Evolutionary conservation across 768 basidiomycete species (phyloP).

Genomic region (Trametes coccinea): DNA sequence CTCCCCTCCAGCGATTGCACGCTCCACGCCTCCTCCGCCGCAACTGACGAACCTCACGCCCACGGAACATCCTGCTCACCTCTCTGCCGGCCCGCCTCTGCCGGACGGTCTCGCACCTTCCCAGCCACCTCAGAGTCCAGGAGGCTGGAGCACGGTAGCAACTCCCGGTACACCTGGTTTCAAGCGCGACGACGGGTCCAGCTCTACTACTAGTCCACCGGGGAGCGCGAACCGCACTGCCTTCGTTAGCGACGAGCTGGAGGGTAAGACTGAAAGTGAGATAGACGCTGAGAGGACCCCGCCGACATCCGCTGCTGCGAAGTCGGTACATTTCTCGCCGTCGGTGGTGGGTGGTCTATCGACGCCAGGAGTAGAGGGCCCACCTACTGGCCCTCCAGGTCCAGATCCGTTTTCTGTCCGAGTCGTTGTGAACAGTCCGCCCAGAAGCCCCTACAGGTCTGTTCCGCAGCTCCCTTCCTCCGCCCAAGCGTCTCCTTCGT

Average conservation of each 20-base stretch:
- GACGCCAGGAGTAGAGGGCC: conserved; percentile 9
- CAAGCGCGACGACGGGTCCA: conserved; percentile 18
- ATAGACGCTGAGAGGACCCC: conserved; percentile 23
- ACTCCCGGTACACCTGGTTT: conserved; percentile 59
- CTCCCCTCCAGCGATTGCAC: conserved; percentile 15
- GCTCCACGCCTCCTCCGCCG: conserved; percentile 16
- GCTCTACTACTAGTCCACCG: conserved; percentile 7
- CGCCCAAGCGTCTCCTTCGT: conserved; percentile 22
- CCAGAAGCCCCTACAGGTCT: conserved; percentile 17
- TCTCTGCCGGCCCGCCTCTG: conserved; percentile 28
- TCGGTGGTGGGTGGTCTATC: conserved; percentile 41
- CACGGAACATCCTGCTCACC: conserved; percentile 3
- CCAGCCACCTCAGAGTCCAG: conserved; percentile 44
- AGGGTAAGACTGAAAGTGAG: conserved; percentile 35
- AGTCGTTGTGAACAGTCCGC: conserved; percentile 10
- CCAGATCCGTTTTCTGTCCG: conserved; percentile 8
- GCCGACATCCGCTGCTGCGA: conserved; percentile 26
- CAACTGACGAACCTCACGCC: conserved; percentile 18
- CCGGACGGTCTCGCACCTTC: conserved; percentile 21
- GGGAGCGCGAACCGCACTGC: conserved; percentile 30
- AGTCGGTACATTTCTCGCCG: conserved; percentile 50
- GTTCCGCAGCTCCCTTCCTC: conserved; percentile 32
- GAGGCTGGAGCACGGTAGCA: conserved; percentile 74
- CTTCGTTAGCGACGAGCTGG: conserved; percentile 47
- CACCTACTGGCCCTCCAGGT: neutral